Evolutionary conservation across 495 filamentous ascomycete genomes (phyloP).

Genomic region (Chaetomium fimeti): DNA sequence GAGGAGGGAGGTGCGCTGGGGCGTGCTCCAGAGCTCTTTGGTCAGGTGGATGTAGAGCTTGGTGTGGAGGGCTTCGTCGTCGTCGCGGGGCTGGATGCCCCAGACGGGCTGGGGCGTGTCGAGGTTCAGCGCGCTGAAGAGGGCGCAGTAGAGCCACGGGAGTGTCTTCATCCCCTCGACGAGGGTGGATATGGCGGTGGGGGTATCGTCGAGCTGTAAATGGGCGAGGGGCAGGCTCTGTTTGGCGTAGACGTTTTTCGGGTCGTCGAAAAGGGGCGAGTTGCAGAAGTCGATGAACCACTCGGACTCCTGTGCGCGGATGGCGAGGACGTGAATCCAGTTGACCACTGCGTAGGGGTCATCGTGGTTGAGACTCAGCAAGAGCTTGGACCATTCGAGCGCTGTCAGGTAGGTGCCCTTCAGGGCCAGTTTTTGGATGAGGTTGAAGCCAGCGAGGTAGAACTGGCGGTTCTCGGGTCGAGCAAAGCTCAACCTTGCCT

Average conservation of each 20-base stretch:
- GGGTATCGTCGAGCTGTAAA: slow-evolving; percentile 63
- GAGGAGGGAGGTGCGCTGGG: slow-evolving; percentile 67
- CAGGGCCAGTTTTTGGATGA: slow-evolving; percentile 76
- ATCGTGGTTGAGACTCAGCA: slow-evolving; percentile 69
- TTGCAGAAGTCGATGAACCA: slow-evolving; percentile 71
- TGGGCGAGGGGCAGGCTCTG: slow-evolving; percentile 74
- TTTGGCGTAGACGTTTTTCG: slow-evolving; percentile 57
- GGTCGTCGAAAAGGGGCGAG: slow-evolving; percentile 53
- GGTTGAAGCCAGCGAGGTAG: slow-evolving; percentile 85
- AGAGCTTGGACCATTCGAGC: slow-evolving; percentile 86
- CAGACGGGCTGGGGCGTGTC: slow-evolving; percentile 75
- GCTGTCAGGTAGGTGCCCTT: slow-evolving; percentile 93
- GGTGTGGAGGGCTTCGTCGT: slow-evolving; percentile 68
- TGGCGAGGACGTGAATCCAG: slow-evolving; percentile 75
- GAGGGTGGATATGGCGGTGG: slow-evolving; percentile 62
- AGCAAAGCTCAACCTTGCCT: slow-evolving; percentile 73
- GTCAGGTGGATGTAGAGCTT: slow-evolving; percentile 76
- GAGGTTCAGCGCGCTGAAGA: slow-evolving; percentile 75
- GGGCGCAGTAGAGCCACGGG: slow-evolving; percentile 75
- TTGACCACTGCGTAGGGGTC: slow-evolving; percentile 84
- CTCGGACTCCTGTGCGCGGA: slow-evolving; percentile 73
- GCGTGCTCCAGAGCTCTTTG: slow-evolving; percentile 88
- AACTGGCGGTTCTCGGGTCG: slow-evolving; percentile 87
- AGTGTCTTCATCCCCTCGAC: slow-evolving; percentile 63
- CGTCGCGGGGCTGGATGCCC: slow-evolving; percentile 67